A percentile compares a stretch with the other conserved stretches of the same genome.
phyloP scores from a whole-genome alignment of 495 filamentous ascomycete genomes.

The Aspergillus mulundensis region DNA sequence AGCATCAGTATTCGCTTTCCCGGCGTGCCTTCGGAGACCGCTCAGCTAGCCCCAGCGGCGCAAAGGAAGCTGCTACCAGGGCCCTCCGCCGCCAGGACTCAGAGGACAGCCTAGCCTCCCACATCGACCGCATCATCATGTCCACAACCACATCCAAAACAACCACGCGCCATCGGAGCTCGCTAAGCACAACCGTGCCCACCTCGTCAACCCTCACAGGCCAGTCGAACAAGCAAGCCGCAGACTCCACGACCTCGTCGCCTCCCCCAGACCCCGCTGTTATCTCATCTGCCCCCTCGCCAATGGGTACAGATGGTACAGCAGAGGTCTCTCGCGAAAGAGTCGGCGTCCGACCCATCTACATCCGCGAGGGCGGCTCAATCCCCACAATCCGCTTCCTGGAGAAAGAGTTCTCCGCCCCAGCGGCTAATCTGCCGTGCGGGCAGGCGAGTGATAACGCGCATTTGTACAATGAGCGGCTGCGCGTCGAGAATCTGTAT shows the following conservation, averaged over 20 bases:
- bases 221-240: conserved; percentile 10
- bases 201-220: conserved; percentile 57
- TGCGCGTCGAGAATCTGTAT: conserved; percentile 80
- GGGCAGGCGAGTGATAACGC: conserved; percentile 93
- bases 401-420: conserved; percentile 90
- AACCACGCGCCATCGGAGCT: conserved; percentile 33
- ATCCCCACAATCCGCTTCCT: conserved; percentile 92
- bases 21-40: conserved; percentile 13
- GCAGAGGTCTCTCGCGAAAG: background rate
- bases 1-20: conserved; percentile 33
- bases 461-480: conserved; percentile 90
- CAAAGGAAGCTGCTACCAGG: conserved; percentile 10
- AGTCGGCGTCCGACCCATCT: conserved; percentile 51
- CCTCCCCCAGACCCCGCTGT: background rate
- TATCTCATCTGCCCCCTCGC: background rate
- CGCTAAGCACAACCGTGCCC: conserved; percentile 39
- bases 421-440: conserved; percentile 89
- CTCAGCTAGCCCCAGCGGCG: conserved; percentile 9
- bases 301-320: background rate
- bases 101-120: conserved; percentile 42
- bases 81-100: conserved; percentile 37
- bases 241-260: background rate
- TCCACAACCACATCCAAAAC: conserved; percentile 42
- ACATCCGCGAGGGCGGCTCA: conserved; percentile 92
- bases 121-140: conserved; percentile 45